Base-by-base conservation (phyloP, 2,329 filamentous ascomycete genomes). In the Pyrenophora teres region DNA sequence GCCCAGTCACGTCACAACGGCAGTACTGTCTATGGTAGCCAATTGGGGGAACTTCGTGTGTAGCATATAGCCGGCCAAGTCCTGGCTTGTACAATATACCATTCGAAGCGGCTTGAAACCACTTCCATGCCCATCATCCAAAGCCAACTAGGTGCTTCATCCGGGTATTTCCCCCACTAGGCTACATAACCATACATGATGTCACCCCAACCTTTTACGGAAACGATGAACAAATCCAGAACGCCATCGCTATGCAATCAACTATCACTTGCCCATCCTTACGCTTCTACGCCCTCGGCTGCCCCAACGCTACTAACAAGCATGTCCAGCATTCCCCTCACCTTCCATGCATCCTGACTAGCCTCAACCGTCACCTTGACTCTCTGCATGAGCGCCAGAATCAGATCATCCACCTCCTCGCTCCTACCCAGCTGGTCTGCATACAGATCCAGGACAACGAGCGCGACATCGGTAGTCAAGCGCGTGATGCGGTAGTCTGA, bases 1-100 rank as follows among this genome's bases (percentile, higher is more conserved):
- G 92, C 56, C 89, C 88, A 6, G 81, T 99, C 48, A 87, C 87
- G 56, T 87, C 87, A 31, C 92, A 97, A 78, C 84, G 89, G 64
- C 93, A 91, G 70, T 95, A 94, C 74, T 95, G 95, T 76, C 85
- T 89, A 55, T 99, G 93, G 93, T 97, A 87, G 35, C 31, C 18
- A 31, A 57, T 38, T 37, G 44, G 37, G 45, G 12, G 25, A 43
- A 23, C 19, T 40, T 18, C 8, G 35, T 47, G 33, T 46, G 46
- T 44, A 50, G 36, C 36, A 55, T 45, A 25, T 41, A 40, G 35
- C 40, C 25, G 33, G 18, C 12, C 13, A 19, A 44, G 36, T 43
- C 19, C 31, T 41, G 46, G 46, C 46, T 40, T 60, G 55, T 60
- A 58, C 46, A 57, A 62, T 59, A 60, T 54, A 64, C 50, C 50